Conservation (phyloP, 352 stramenopile genomes). For the Globisporangium nodosum region DNA sequence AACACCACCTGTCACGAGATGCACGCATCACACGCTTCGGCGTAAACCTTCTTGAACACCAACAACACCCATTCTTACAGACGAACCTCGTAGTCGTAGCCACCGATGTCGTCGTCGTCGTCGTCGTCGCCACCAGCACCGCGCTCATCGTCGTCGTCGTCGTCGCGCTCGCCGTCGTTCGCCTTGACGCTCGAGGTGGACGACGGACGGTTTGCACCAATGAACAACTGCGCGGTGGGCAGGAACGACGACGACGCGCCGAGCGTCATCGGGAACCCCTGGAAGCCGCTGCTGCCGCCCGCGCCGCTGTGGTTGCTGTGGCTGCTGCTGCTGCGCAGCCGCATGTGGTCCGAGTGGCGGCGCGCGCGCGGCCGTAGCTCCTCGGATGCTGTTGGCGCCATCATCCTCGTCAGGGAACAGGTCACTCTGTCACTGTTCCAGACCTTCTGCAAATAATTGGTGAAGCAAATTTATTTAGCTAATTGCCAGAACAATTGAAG, state of each 20-base stretch:
- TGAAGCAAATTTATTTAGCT: too few species aligned
- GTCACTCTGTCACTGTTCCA: too few species aligned
- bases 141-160: constrained; percentile 7
- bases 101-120: constrained; percentile 5
- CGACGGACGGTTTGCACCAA: constrained; percentile 9
- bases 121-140: background rate
- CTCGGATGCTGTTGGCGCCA: background rate
- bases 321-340: constrained; percentile 1
- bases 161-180: constrained; percentile 12
- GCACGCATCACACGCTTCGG: background rate
- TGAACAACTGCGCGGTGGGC: constrained; percentile 5
- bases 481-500: too few species aligned
- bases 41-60: too few species aligned
- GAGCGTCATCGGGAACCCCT: background rate
- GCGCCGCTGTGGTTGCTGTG: background rate
- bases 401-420: background rate
- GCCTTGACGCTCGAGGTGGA: constrained; percentile 16
- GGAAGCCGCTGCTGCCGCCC: background rate
- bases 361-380: background rate
- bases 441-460: too few species aligned
- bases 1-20: constrained; percentile 34
- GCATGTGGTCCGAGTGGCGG: background rate
- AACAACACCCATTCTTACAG: background rate
- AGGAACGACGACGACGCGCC: background rate
- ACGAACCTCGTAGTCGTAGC: constrained; percentile 14